phyloP scores from a whole-genome alignment of 305 asterid species.

The Fraxinus xanthoxyloides region DNA sequence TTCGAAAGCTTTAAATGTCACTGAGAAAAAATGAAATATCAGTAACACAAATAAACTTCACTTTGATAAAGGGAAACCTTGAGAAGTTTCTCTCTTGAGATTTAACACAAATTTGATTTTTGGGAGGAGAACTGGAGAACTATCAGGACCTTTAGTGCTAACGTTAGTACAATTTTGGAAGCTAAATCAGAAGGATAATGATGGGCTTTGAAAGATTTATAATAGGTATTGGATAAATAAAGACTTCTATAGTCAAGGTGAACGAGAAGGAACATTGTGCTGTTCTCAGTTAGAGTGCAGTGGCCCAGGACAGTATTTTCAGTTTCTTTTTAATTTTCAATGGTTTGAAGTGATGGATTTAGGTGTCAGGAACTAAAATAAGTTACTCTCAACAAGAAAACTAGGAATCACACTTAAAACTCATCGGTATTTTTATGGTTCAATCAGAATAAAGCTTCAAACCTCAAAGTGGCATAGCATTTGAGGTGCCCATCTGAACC shows the following conservation, averaged over 20 bases:
- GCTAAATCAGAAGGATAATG: neutral
- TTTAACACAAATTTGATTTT: neutral
- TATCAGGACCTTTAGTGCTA: neutral
- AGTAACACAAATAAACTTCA: neutral
- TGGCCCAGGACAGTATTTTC: neutral
- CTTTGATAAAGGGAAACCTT: neutral
- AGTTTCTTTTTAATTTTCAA: neutral
- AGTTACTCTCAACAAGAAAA: neutral
- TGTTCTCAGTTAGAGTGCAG: neutral
- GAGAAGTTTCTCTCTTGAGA: neutral
- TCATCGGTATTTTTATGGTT: neutral
- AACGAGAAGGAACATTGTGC: neutral
- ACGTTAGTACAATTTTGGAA: neutral
- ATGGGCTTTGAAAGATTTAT: neutral
- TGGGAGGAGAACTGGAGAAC: neutral
- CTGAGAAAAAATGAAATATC: conserved; percentile 3
- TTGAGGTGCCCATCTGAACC: neutral
- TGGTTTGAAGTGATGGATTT: neutral
- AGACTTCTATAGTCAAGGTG: neutral
- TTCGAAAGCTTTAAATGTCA: neutral
- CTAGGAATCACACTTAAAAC: neutral
- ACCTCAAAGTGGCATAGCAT: neutral
- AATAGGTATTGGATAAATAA: neutral
- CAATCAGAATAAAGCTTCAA: neutral
- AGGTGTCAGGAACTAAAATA: neutral